Conservation (phyloP, 2,329 filamentous ascomycete species). For the Arthroderma sp. region DNA sequence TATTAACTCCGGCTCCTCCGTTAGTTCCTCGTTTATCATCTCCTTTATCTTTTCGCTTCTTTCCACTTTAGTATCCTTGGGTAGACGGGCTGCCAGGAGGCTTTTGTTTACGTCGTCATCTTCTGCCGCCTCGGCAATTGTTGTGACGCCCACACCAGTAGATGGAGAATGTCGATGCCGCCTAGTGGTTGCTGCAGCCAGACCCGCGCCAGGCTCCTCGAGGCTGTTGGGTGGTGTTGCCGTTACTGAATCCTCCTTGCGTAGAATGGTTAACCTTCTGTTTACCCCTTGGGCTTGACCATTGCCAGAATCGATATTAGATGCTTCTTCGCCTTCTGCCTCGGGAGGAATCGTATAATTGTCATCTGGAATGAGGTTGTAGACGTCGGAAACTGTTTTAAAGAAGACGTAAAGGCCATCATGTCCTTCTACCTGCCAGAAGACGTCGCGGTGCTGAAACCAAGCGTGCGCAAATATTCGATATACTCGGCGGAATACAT, state of each 20-base stretch:
- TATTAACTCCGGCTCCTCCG: neutral
- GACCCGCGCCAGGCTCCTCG: neutral
- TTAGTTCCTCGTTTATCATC: neutral
- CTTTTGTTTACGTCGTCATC: slow-evolving; percentile 16
- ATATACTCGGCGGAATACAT: slow-evolving; percentile 88
- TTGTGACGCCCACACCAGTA: slow-evolving; percentile 59
- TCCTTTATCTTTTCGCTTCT: neutral
- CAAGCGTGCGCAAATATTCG: slow-evolving; percentile 97
- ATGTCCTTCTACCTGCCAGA: slow-evolving; percentile 83
- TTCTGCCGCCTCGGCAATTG: slow-evolving; percentile 55
- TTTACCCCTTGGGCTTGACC: slow-evolving; percentile 12
- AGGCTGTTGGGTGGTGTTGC: slow-evolving; percentile 17
- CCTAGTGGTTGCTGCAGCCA: slow-evolving; percentile 53
- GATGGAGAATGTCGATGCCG: slow-evolving; percentile 57
- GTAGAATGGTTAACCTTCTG: slow-evolving; percentile 20
- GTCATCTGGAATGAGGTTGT: slow-evolving; percentile 77
- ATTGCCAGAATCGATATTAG: neutral
- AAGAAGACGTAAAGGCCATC: slow-evolving; percentile 94
- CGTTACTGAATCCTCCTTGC: slow-evolving; percentile 31
- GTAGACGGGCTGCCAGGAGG: neutral
- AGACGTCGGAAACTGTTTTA: slow-evolving; percentile 90
- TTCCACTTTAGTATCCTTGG: neutral
- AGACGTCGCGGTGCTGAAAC: slow-evolving; percentile 93
- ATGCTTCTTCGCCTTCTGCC: slow-evolving; percentile 55
- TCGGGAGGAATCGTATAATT: slow-evolving; percentile 93